Conservation (phyloP, 1,284 basidiomycete species). For the Ceratobasidium sp. region DNA sequence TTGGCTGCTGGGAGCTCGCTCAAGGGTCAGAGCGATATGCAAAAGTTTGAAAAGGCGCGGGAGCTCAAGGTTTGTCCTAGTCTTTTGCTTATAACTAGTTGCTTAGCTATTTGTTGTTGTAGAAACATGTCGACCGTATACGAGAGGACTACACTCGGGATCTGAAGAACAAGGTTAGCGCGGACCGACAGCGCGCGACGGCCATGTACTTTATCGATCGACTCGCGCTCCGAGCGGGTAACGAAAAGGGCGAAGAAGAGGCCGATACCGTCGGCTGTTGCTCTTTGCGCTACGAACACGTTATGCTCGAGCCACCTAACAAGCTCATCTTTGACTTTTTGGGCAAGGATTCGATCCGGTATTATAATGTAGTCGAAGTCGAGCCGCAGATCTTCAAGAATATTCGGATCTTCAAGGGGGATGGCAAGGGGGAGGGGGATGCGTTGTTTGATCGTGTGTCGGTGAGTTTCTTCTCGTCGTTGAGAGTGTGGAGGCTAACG, state of each 20-base stretch:
- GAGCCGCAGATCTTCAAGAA: conserved; percentile 93
- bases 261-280: conserved; percentile 98
- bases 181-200: conserved; percentile 92
- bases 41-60: conserved; percentile 96
- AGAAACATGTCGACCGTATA: conserved; percentile 93
- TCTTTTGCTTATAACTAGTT: too few relatives aligned
- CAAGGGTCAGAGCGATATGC: conserved; percentile 96
- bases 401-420: conserved; percentile 88
- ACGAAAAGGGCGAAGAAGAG: conserved; percentile 98
- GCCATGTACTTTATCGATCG: conserved; percentile 98
- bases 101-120: too few relatives aligned
- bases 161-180: conserved; percentile 91
- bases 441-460: conserved; percentile 94
- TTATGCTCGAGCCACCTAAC: conserved; percentile 89
- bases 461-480: conserved; percentile 65
- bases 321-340: conserved; percentile 93
- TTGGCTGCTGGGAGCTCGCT: conserved; percentile 92
- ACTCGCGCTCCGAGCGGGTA: conserved; percentile 94
- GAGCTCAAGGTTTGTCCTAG: conserved; percentile 85
- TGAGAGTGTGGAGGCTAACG: not conserved
- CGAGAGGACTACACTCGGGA: conserved; percentile 89
- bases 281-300: conserved; percentile 93
- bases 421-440: conserved; percentile 90
- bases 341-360: conserved; percentile 97
- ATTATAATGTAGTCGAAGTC: conserved; percentile 91